Evolutionary conservation across 176 grass and related monocot genomes (phyloP).

Genomic region (Musa acuminata): DNA sequence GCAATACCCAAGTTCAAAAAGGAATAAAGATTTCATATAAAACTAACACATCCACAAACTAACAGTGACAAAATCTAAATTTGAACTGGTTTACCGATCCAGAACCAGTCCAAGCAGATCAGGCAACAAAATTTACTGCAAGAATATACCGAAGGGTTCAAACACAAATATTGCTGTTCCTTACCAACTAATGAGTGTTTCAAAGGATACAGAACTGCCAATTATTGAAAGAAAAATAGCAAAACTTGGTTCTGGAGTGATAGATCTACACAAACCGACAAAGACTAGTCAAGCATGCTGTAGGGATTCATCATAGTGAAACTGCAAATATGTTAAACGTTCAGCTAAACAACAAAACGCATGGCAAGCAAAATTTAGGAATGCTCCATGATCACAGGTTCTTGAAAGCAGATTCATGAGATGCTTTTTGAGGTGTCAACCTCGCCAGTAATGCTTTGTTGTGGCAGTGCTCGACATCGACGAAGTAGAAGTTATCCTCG

Average conservation of each 20-base stretch:
- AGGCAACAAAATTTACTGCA: background rate
- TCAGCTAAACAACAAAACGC: background rate
- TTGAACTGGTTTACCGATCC: background rate
- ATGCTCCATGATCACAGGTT: conserved; percentile 45
- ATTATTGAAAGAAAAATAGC: background rate
- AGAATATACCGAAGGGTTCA: too few relatives aligned
- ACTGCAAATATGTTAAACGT: too few relatives aligned
- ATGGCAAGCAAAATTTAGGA: background rate
- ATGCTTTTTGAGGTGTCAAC: conserved; percentile 58
- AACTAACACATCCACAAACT: too few relatives aligned
- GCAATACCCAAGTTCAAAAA: too few relatives aligned
- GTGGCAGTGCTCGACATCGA: conserved; percentile 63
- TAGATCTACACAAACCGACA: background rate
- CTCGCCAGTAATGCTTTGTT: conserved; percentile 89
- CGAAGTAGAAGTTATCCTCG: conserved; percentile 59
- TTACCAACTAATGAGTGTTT: background rate
- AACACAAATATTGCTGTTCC: too few relatives aligned
- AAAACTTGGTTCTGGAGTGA: background rate
- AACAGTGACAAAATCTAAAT: too few relatives aligned
- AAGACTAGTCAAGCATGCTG: too few relatives aligned
- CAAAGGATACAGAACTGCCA: background rate
- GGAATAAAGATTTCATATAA: too few relatives aligned
- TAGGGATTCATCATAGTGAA: too few relatives aligned
- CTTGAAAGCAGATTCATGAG: conserved; percentile 74
- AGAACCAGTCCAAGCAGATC: background rate